Percentiles rank a stretch among this genome's conserved stretches.
Conservation (phyloP, 2,329 filamentous ascomycete species). For the Coniella lustricola region DNA sequence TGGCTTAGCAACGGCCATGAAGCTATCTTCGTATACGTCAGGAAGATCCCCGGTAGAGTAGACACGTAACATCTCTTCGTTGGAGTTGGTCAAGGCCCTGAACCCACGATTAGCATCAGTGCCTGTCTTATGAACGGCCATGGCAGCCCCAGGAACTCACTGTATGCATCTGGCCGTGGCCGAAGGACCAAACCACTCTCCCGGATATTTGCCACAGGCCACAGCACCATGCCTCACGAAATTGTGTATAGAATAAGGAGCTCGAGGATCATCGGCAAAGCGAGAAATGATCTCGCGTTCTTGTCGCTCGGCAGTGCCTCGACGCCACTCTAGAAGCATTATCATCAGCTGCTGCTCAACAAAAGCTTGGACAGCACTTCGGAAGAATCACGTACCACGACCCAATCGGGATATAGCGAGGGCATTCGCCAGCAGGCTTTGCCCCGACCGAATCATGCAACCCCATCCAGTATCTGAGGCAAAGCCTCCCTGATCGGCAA, state of each 20-base stretch:
- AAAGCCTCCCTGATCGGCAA: slow-evolving; percentile 75
- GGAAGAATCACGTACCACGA: slow-evolving; percentile 52
- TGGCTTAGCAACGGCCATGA: slow-evolving; percentile 69
- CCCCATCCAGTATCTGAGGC: slow-evolving; percentile 95
- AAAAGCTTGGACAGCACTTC: background rate
- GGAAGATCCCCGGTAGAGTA: slow-evolving; percentile 86
- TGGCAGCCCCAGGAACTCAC: slow-evolving; percentile 46
- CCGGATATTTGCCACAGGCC: slow-evolving; percentile 87
- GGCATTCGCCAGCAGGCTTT: slow-evolving; percentile 85
- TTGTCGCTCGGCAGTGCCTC: slow-evolving; percentile 46
- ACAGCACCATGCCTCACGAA: slow-evolving; percentile 85
- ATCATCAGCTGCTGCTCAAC: background rate
- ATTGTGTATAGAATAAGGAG: slow-evolving; percentile 89
- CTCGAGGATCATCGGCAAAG: slow-evolving; percentile 80
- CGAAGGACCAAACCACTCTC: slow-evolving; percentile 98
- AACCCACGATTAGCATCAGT: slow-evolving; percentile 1
- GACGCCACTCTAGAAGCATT: slow-evolving; percentile 61
- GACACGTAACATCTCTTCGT: slow-evolving; percentile 62
- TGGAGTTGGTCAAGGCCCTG: slow-evolving; percentile 67
- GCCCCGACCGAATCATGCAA: slow-evolving; percentile 96
- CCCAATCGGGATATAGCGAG: slow-evolving; percentile 67
- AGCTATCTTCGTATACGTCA: slow-evolving; percentile 87
- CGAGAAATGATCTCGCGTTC: slow-evolving; percentile 68
- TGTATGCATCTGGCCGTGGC: slow-evolving; percentile 91
- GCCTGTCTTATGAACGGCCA: background rate